These are phyloP conservation scores for Tinospora cordifolia DNA, from an alignment of 164 flowering plant species.

Conservation along the genomic window DNA sequence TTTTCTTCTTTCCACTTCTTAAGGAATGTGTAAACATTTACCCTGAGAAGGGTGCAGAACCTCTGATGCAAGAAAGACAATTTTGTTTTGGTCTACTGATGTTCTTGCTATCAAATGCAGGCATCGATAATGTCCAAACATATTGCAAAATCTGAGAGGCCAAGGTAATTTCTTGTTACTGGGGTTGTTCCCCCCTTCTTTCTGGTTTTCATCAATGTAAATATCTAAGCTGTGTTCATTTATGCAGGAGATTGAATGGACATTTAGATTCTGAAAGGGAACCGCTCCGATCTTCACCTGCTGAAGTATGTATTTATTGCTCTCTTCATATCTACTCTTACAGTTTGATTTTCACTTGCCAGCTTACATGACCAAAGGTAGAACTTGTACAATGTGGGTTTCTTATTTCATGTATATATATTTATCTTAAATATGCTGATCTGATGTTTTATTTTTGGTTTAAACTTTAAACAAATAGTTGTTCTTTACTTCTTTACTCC, in stretches of 20 bases:
- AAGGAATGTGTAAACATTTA: neutral
- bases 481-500: neutral
- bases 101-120: constrained; percentile 34
- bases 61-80: neutral
- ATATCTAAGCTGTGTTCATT: constrained; percentile 4
- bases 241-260: constrained; percentile 37
- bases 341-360: neutral
- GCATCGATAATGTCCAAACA: constrained; percentile 83
- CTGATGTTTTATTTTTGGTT: neutral
- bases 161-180: constrained; percentile 38
- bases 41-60: neutral
- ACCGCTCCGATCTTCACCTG: constrained; percentile 36
- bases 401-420: neutral
- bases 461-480: neutral
- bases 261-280: constrained; percentile 44
- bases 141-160: constrained; percentile 58
- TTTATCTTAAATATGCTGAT: neutral
- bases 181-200: neutral
- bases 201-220: neutral
- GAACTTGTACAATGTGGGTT: too few relatives aligned
- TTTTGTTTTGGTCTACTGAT: neutral
- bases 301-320: constrained; percentile 30
- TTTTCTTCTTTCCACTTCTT: too few relatives aligned
- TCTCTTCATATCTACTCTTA: neutral
- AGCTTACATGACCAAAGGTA: too few relatives aligned